Conservation (phyloP, 2,329 filamentous ascomycete species). For the Curvularia hawaiiensis region DNA sequence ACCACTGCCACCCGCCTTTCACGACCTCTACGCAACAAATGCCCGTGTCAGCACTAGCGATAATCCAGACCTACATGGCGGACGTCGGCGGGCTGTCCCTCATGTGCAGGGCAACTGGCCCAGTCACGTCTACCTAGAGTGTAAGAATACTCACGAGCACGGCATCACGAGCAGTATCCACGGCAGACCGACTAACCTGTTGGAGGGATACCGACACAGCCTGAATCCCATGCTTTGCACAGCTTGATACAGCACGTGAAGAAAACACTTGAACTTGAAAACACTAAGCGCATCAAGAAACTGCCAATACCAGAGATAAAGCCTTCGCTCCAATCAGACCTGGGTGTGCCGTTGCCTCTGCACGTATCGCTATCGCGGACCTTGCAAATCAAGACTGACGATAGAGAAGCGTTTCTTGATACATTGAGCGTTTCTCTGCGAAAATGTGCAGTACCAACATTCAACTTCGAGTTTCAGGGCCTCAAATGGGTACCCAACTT, state of each 20-base stretch:
- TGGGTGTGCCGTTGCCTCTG: conserved; percentile 77
- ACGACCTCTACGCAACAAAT: conserved; percentile 86
- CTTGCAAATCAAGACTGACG: conserved; percentile 72
- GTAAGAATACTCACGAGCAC: conserved; percentile 59
- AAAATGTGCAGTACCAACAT: conserved; percentile 58
- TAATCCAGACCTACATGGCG: conserved; percentile 83
- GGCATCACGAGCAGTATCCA: conserved; percentile 12
- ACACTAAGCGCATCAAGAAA: conserved; percentile 28
- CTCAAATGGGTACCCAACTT: conserved; percentile 71
- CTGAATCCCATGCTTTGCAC: conserved; percentile 38
- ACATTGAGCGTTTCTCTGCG: conserved; percentile 54
- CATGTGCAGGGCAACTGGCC: conserved; percentile 93
- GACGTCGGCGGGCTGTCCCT: conserved; percentile 79
- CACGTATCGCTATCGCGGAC: conserved; percentile 91
- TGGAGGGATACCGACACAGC: conserved; percentile 46
- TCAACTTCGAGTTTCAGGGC: conserved; percentile 51
- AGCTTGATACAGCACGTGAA: conserved; percentile 38
- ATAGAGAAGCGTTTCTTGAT: conserved; percentile 71
- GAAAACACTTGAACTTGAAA: conserved; percentile 24
- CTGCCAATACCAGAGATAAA: conserved; percentile 55
- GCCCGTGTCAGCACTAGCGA: conserved; percentile 78
- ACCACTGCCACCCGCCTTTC: conserved; percentile 79
- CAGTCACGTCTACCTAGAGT: conserved; percentile 90
- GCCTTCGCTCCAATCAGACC: conserved; percentile 75
- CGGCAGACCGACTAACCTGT: conserved; percentile 42